phyloP scores from a whole-genome alignment of 805 yeast genomes.

The Teunomyces barrocoloradensis region DNA sequence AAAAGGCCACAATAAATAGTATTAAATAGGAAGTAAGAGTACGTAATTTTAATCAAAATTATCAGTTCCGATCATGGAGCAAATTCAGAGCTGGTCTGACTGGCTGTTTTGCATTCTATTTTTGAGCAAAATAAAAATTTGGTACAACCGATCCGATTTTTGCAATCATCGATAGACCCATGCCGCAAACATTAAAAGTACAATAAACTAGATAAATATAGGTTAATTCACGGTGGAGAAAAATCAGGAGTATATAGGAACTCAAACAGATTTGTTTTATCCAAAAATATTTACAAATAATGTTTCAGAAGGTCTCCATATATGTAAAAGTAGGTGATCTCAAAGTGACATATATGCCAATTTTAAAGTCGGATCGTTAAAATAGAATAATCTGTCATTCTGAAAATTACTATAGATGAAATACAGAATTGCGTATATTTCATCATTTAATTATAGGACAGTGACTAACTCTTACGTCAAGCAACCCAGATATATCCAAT shows the following conservation, averaged over 20 bases:
- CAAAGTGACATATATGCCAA: not conserved
- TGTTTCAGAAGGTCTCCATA: not conserved
- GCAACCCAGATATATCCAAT: not conserved
- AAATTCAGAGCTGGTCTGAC: not conserved
- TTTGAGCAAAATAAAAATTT: not conserved
- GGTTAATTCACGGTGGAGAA: no score
- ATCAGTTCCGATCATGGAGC: slow-evolving; percentile 3
- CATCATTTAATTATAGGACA: not conserved
- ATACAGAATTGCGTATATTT: not conserved
- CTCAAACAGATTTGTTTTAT: not conserved
- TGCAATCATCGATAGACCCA: not conserved
- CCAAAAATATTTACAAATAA: not conserved
- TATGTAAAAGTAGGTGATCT: not conserved
- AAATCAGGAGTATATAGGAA: no score
- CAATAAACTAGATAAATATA: not conserved
- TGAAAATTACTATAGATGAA: not conserved
- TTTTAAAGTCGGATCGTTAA: slow-evolving; percentile 1
- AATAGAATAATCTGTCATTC: not conserved
- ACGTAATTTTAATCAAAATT: not conserved
- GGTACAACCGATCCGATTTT: slow-evolving; percentile 1
- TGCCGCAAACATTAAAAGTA: not conserved
- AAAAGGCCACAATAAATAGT: not conserved
- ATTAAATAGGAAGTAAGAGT: not conserved
- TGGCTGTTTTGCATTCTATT: not conserved
- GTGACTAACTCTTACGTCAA: not conserved